These are phyloP conservation scores for Coniella vitis DNA, from an alignment of 2,329 filamentous ascomycete genomes.

Conservation along the genomic window DNA sequence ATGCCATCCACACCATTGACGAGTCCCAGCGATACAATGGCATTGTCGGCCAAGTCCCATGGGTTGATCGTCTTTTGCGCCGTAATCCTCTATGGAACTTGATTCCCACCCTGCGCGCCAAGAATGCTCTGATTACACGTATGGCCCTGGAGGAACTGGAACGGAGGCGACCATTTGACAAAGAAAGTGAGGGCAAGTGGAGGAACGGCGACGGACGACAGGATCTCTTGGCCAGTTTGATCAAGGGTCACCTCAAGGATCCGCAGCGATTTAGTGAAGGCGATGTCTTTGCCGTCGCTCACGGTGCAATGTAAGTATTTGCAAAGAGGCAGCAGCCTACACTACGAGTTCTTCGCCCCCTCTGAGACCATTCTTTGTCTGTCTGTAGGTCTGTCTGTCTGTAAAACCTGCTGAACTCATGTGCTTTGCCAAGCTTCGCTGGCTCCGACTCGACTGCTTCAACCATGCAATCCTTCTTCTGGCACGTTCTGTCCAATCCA, in stretches of 20 bases:
- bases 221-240: slow-evolving; percentile 44
- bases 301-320: slow-evolving; percentile 45
- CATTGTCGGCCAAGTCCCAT: slow-evolving; percentile 44
- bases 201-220: slow-evolving; percentile 36
- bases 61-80: slow-evolving; percentile 40
- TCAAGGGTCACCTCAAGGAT: slow-evolving; percentile 45
- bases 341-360: too few species aligned
- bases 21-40: slow-evolving; percentile 46
- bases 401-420: background rate
- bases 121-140: slow-evolving; percentile 42
- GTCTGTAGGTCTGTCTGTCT: too few species aligned
- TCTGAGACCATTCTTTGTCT: too few species aligned
- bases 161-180: slow-evolving; percentile 38
- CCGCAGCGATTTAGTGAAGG: slow-evolving; percentile 40
- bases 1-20: slow-evolving; percentile 46
- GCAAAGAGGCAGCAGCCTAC: background rate
- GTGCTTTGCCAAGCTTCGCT: slow-evolving; percentile 37
- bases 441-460: slow-evolving; percentile 56
- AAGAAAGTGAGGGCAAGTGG: slow-evolving; percentile 35
- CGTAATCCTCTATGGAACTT: slow-evolving; percentile 42
- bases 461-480: slow-evolving; percentile 52
- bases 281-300: slow-evolving; percentile 50
- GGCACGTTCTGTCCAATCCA: slow-evolving; percentile 38
- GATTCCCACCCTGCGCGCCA: slow-evolving; percentile 35
- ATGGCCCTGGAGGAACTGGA: slow-evolving; percentile 45